Evolutionary conservation across 805 yeast genomes (phyloP), one percentile per base, ranked within the genome.

Genomic region (Cyberlindnera saturnus): DNA sequence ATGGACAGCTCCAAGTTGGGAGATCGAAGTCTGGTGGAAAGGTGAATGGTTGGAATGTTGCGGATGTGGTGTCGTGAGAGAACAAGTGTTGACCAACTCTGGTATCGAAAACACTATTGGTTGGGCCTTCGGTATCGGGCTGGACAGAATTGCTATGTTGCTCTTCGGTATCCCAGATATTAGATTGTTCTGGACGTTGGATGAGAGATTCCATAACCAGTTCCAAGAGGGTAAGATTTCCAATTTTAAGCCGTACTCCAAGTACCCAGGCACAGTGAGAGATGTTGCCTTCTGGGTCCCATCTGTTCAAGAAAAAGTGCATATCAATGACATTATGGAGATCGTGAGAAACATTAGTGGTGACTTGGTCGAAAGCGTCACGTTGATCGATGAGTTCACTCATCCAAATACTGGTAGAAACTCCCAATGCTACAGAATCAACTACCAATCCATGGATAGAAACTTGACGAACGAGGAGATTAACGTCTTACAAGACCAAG

Each of bases 1-100:
- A 4, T 93, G 98, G 97, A 93, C 99, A 3, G 80, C 96, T 1
- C 99, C 99, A 4, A 86, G 96, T 35, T 93, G 96, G 95, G 97
- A 93, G 59, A 88, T 95, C 52, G 99, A 93, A 65, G 96, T 93
- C 5, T 89, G 95, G 90, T 93, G 98, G 97, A 86, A 89, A 60
- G 95, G 93, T 41, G 95, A 90, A 53, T 93, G 99, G 99, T 71
- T 93, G 31, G 99, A 93, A 66, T 81, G 96, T 61, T 87, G 96
- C 57, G 99, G 99, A 0, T 87, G 96, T 65, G 99, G 99, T 20
- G 73, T 91, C 32, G 96, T 89, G 7, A 80, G 79, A 51, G 83
- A 87, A 52, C 79, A 79, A 39, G 95, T 91, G 0, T 69, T 88
- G 32, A 67, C 76, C 18, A 84, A 82, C 51, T 76, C 96, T 1